phyloP scores from a whole-genome alignment of 2,329 filamentous ascomycete genomes.

The Cercospora canescens region DNA sequence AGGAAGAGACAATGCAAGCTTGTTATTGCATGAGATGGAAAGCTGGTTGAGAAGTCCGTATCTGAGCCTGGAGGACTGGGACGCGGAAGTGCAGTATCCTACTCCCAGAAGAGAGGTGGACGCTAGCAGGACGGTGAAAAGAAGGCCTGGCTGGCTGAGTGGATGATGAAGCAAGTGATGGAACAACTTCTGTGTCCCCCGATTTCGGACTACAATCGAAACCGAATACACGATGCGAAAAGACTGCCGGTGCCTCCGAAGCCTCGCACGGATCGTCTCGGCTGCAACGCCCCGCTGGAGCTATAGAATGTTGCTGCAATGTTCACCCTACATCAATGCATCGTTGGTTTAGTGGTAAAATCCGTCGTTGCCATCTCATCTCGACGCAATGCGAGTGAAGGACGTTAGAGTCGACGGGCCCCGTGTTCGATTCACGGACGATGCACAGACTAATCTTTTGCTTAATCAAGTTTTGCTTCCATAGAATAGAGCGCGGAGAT shows the following conservation, averaged over 20 bases:
- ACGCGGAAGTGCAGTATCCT: constrained; percentile 72
- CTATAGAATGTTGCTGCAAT: neutral
- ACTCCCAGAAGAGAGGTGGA: neutral
- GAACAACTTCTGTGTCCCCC: neutral
- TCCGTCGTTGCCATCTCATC: too few relatives aligned
- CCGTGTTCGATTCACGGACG: constrained; percentile 20
- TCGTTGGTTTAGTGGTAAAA: neutral
- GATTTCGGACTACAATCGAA: neutral
- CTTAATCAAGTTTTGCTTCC: too few relatives aligned
- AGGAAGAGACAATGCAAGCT: constrained; percentile 67
- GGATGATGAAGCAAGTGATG: neutral
- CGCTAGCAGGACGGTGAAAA: neutral
- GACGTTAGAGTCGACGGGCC: constrained; percentile 12
- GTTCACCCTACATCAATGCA: neutral
- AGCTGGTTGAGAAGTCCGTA: constrained; percentile 83
- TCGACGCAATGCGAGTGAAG: too few relatives aligned
- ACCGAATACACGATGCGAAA: neutral
- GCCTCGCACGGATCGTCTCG: neutral
- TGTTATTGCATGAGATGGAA: constrained; percentile 84
- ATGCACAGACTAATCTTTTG: too few relatives aligned
- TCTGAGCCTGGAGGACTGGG: constrained; percentile 72
- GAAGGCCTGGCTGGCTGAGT: neutral
- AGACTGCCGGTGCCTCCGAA: neutral
- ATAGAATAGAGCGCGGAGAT: too few relatives aligned
- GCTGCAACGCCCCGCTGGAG: neutral